Percentiles rank a stretch among this genome's conserved stretches.
These are phyloP conservation scores for Malus sylvestris DNA, from an alignment of 306 rosid species.

Conservation along the genomic window DNA sequence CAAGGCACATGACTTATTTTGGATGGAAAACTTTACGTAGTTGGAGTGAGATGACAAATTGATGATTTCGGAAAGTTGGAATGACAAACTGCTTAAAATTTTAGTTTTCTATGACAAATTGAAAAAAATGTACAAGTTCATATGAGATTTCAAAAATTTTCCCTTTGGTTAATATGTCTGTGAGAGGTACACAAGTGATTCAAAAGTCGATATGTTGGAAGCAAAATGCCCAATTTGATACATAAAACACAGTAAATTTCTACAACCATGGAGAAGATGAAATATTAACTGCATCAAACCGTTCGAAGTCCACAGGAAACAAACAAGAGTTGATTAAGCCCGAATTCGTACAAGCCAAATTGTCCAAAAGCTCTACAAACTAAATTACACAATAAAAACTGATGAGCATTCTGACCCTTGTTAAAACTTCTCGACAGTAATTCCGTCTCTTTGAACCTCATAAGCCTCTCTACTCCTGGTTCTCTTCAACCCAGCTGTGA, in stretches of 20 bases:
- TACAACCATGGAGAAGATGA: neutral
- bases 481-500: slow-evolving; percentile 86
- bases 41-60: too few species aligned
- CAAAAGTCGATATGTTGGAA: too few species aligned
- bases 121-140: too few species aligned
- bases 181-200: too few species aligned
- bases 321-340: slow-evolving; percentile 13
- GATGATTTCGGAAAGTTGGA: too few species aligned
- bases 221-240: too few species aligned
- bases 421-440: slow-evolving; percentile 63
- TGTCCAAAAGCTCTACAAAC: slow-evolving; percentile 10
- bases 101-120: too few species aligned
- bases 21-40: too few species aligned
- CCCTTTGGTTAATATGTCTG: too few species aligned
- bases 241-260: neutral
- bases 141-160: too few species aligned
- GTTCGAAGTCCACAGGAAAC: slow-evolving; percentile 16
- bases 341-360: slow-evolving; percentile 11
- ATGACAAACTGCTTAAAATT: too few species aligned
- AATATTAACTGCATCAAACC: slow-evolving; percentile 12
- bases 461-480: slow-evolving; percentile 79
- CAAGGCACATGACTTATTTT: too few species aligned
- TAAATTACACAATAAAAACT: slow-evolving; percentile 8
- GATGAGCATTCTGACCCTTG: neutral
- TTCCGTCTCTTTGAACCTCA: slow-evolving; percentile 78